Conservation (phyloP, 305 asterid genomes). For the Solanum hybrid region DNA sequence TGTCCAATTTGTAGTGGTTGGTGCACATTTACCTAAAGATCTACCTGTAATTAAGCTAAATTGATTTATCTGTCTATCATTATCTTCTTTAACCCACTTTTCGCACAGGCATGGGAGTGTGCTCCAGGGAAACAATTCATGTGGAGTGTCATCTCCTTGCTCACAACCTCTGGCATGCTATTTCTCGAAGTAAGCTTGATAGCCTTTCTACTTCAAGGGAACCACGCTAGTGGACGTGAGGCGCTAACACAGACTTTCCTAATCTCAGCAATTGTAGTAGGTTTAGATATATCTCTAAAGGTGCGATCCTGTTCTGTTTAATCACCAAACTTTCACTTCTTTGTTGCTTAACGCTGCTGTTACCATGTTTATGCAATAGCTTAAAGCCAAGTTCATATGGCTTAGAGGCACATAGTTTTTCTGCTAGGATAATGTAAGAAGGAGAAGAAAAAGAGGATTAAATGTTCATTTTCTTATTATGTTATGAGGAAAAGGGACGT, state of each 20-base stretch:
- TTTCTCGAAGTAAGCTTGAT: constrained; percentile 42
- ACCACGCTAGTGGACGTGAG: constrained; percentile 33
- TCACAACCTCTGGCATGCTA: constrained; percentile 31
- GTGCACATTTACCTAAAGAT: not conserved
- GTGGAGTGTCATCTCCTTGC: constrained; percentile 30
- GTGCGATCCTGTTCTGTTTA: constrained; percentile 1
- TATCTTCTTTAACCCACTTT: not conserved
- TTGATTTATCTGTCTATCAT: not conserved
- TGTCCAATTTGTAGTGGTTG: not conserved
- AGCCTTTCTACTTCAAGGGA: constrained; percentile 37
- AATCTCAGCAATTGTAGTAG: constrained; percentile 29
- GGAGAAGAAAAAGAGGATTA: not conserved
- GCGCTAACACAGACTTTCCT: constrained; percentile 32
- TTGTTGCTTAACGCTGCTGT: not conserved
- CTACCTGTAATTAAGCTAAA: not conserved
- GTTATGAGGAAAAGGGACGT: not conserved
- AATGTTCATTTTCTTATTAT: not conserved
- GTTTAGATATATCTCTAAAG: constrained; percentile 33
- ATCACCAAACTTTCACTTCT: not conserved
- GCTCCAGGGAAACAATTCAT: constrained; percentile 21
- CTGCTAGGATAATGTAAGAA: not conserved
- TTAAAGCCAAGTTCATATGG: not conserved
- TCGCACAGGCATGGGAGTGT: constrained; percentile 30
- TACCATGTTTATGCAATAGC: not conserved
- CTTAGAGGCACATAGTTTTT: not conserved